Evolutionary conservation across 306 rosid species (phyloP), one percentile per base, ranked within the genome.

Genomic region (Luffa acutangula): DNA sequence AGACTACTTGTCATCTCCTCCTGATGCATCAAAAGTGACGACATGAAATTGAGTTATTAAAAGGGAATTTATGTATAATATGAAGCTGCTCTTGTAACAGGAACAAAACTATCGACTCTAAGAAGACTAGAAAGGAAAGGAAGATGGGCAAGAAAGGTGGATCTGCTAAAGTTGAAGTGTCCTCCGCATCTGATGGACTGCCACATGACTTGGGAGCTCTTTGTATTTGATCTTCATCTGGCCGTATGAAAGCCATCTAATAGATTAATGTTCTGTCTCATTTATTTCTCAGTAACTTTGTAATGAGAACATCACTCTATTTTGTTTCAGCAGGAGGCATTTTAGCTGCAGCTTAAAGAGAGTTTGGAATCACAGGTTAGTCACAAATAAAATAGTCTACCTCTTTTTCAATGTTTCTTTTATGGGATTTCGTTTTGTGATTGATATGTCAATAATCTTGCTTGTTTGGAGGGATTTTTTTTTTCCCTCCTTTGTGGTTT

Each of bases 131-230:
- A 72, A 90, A 78, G 79, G 93, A 86, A 67, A 87, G 84, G 79
- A 87, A 83, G 85, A 88, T 54, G 77, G 90, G 85, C 83, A 88
- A 83, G 74, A 90, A 86, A 85, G 87, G 85, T 71, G 84, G 80
- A 66, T 79, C 81, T 58, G 77, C 82, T 33, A 89, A 82, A 78
- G 82, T 71, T 53, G 77, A 74, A 62, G 41, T 78, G 58, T 7
- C 81, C 49, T 25, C 80, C 25, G 83, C 77, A 80, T 70, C 84
- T 73, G 90, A 85, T 75, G 89, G 83, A 48, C 84, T 66, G 81
- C 85, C 88, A 39, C 93, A 84, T 41, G 95, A 92, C 86, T 79
- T 92, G 96, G 96, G 96, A 46, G 95, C 97, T 43, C 97, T 90
- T 83, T 89, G 95, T 78, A 92, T 92, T 84, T 90, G 89, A 92